Conservation (phyloP, 495 filamentous ascomycete genomes). For the Penicillium fimorum region DNA sequence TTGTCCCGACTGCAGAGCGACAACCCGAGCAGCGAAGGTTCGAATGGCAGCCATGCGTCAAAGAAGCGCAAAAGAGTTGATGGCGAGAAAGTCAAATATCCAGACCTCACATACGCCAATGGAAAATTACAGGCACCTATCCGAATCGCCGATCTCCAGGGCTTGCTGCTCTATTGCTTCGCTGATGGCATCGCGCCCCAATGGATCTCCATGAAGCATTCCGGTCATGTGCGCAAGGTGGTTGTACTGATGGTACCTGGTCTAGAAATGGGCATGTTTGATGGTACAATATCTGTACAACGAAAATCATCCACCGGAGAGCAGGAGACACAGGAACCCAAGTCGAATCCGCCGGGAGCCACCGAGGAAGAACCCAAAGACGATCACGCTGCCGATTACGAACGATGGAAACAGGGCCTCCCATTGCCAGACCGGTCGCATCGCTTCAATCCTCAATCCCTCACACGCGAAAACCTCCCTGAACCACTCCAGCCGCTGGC, state of each 20-base stretch:
- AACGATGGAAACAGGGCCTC: conserved; percentile 44
- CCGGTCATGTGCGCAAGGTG: conserved; percentile 72
- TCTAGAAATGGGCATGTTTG: conserved; percentile 85
- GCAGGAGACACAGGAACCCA: conserved; percentile 9
- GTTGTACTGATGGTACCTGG: conserved; percentile 95
- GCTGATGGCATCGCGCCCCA: conserved; percentile 81
- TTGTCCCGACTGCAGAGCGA: conserved; percentile 30
- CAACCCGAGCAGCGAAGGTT: conserved; percentile 19
- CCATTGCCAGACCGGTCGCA: conserved; percentile 39
- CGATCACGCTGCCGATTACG: conserved; percentile 33
- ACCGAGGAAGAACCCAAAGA: conserved; percentile 23
- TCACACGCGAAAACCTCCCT: conserved; percentile 61
- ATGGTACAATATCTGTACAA: conserved; percentile 57
- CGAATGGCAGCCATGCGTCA: conserved; percentile 25
- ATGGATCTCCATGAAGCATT: conserved; percentile 80
- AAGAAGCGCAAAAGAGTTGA: conserved; percentile 43
- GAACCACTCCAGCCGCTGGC: conserved; percentile 64
- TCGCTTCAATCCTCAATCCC: conserved; percentile 69
- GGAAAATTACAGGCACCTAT: conserved; percentile 70
- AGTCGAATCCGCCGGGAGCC: conserved; percentile 18
- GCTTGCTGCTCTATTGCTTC: conserved; percentile 81
- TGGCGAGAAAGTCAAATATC: conserved; percentile 70
- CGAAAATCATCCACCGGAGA: conserved; percentile 12
- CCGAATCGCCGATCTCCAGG: conserved; percentile 75
- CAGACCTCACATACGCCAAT: conserved; percentile 65